Conservation (phyloP, 331 rosid genomes). For the Quercus phellos region DNA sequence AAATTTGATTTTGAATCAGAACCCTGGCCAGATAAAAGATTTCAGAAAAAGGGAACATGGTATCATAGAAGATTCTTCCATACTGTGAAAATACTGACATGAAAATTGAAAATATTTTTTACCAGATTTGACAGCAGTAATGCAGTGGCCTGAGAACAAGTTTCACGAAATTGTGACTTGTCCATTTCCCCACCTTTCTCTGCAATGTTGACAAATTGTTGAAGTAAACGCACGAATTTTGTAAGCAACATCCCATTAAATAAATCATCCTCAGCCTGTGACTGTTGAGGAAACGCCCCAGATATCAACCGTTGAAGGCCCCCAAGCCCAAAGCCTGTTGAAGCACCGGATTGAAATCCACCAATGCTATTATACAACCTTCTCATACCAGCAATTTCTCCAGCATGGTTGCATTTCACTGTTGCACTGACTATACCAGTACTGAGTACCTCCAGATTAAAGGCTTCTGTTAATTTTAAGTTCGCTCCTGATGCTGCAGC, state of each 20-base stretch:
- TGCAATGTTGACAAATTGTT: constrained; percentile 80
- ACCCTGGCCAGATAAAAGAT: constrained; percentile 55
- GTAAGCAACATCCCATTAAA: constrained; percentile 82
- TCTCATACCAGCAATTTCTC: constrained; percentile 99
- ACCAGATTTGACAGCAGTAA: constrained; percentile 94
- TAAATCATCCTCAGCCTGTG: constrained; percentile 74
- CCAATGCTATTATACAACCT: constrained; percentile 95
- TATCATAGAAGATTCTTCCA: constrained; percentile 13
- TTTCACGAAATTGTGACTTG: constrained; percentile 84
- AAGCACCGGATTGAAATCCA: constrained; percentile 68
- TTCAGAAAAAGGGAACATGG: constrained; percentile 28
- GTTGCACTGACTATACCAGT: constrained; percentile 94
- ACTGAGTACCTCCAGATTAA: constrained; percentile 92
- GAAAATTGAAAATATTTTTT: constrained; percentile 15
- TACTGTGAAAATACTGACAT: not conserved
- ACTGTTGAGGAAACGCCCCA: constrained; percentile 80
- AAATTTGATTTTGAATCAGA: constrained; percentile 74
- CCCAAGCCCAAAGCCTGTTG: constrained; percentile 72
- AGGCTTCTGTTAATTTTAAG: constrained; percentile 80
- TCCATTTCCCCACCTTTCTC: constrained; percentile 88
- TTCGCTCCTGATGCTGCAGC: constrained; percentile 96
- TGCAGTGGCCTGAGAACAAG: constrained; percentile 97
- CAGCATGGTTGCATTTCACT: constrained; percentile 93
- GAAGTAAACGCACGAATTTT: constrained; percentile 87
- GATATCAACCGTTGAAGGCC: constrained; percentile 95